phyloP scores from a whole-genome alignment of 1,139 yeast species.

The Zygosaccharomyces pseudobailii region DNA sequence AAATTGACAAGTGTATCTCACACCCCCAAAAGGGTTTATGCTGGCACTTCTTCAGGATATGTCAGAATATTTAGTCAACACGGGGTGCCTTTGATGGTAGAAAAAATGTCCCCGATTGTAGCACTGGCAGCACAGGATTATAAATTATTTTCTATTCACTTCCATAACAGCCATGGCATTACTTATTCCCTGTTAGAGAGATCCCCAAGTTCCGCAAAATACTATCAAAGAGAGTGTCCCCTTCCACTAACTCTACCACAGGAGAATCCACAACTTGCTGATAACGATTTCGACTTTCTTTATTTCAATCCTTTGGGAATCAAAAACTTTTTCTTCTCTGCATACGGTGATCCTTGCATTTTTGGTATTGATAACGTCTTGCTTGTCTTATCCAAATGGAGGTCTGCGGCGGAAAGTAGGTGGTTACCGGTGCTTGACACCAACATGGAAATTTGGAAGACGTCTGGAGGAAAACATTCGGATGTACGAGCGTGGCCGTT shows the following conservation, averaged over 20 bases:
- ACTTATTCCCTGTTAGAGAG: slow-evolving; percentile 31
- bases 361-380: slow-evolving; percentile 75
- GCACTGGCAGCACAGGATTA: slow-evolving; percentile 45
- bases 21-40: slow-evolving; percentile 44
- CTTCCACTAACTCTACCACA: slow-evolving; percentile 29
- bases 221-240: slow-evolving; percentile 30
- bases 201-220: slow-evolving; percentile 31
- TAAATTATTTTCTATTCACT: slow-evolving; percentile 29
- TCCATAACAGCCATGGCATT: slow-evolving; percentile 27
- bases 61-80: slow-evolving; percentile 50
- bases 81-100: slow-evolving; percentile 53
- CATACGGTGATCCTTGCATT: slow-evolving; percentile 82
- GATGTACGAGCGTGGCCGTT: slow-evolving; percentile 77
- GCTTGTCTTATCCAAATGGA: slow-evolving; percentile 70
- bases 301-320: slow-evolving; percentile 35
- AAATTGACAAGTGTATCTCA: slow-evolving; percentile 49
- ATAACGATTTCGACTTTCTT: slow-evolving; percentile 21
- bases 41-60: slow-evolving; percentile 55
- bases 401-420: slow-evolving; percentile 66
- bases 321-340: slow-evolving; percentile 75
- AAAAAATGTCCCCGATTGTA: slow-evolving; percentile 50
- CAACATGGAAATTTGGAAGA: slow-evolving; percentile 43
- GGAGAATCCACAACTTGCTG: slow-evolving; percentile 13
- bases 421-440: slow-evolving; percentile 89
- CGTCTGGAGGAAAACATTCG: slow-evolving; percentile 48